These are phyloP conservation scores for Ilex aquifolium DNA, from an alignment of 257 asterid species.

Conservation along the genomic window DNA sequence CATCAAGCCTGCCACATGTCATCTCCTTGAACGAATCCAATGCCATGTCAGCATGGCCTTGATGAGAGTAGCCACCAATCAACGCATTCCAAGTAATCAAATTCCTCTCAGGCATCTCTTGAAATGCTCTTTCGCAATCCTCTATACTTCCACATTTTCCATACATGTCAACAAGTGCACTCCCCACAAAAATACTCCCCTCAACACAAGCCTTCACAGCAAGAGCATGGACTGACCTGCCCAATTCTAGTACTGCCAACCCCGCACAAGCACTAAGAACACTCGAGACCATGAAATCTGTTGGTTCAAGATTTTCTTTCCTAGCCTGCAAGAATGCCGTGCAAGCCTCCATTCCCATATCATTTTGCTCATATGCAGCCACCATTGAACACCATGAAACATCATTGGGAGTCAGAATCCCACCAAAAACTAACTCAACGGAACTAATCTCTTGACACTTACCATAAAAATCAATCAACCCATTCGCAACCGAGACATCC, in stretches of 20 bases:
- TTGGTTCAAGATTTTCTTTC: conserved; percentile 44
- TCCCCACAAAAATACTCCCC: conserved; percentile 62
- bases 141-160: conserved; percentile 81
- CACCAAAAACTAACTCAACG: conserved; percentile 50
- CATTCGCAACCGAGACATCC: conserved; percentile 59
- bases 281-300: conserved; percentile 67
- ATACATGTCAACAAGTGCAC: conserved; percentile 89
- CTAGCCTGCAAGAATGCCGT: conserved; percentile 40
- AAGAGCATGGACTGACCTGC: conserved; percentile 62
- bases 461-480: conserved; percentile 79
- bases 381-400: conserved; percentile 92
- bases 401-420: conserved; percentile 39
- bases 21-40: conserved; percentile 48
- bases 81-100: conserved; percentile 74
- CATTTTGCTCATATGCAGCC: conserved; percentile 70
- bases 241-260: conserved; percentile 67
- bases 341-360: conserved; percentile 65
- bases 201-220: conserved; percentile 74
- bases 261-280: conserved; percentile 88
- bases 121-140: conserved; percentile 54
- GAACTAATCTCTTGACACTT: conserved; percentile 43
- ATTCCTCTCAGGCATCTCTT: conserved; percentile 48
- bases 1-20: conserved; percentile 22
- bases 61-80: conserved; percentile 85
- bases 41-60: conserved; percentile 68